phyloP scores from a whole-genome alignment of 805 yeast species.

The Candida ortonii region DNA sequence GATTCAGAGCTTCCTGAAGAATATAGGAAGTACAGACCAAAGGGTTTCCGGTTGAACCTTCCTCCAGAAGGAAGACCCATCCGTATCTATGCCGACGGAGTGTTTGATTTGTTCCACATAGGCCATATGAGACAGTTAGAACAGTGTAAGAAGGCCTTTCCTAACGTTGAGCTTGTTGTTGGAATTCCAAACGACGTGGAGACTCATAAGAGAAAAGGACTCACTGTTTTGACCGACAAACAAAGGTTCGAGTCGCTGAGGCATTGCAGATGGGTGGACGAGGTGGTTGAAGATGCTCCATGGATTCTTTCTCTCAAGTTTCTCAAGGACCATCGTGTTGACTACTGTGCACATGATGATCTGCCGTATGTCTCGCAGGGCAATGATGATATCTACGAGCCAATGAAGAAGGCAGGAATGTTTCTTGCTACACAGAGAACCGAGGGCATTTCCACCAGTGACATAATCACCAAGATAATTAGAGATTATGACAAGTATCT shows the following conservation, averaged over 20 bases:
- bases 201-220: slow-evolving; percentile 89
- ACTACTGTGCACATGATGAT: slow-evolving; percentile 97
- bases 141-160: slow-evolving; percentile 90
- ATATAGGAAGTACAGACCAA: slow-evolving; percentile 73
- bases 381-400: slow-evolving; percentile 87
- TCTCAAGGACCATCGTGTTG: slow-evolving; percentile 73
- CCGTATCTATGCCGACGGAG: slow-evolving; percentile 97
- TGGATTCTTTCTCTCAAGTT: slow-evolving; percentile 91
- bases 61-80: slow-evolving; percentile 88
- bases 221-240: slow-evolving; percentile 83
- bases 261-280: slow-evolving; percentile 98
- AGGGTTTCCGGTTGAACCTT: slow-evolving; percentile 69
- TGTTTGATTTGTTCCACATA: slow-evolving; percentile 91
- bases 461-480: slow-evolving; percentile 91
- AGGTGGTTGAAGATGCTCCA: slow-evolving; percentile 90
- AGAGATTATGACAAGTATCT: slow-evolving; percentile 94
- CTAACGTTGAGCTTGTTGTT: slow-evolving; percentile 79
- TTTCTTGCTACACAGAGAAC: slow-evolving; percentile 94
- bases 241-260: slow-evolving; percentile 88
- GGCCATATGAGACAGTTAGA: slow-evolving; percentile 98
- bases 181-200: slow-evolving; percentile 90
- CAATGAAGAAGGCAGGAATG: slow-evolving; percentile 86
- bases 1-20: slow-evolving; percentile 68
- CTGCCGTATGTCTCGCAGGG: slow-evolving; percentile 90
- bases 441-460: slow-evolving; percentile 93